These are phyloP conservation scores for Polyporus arcularius DNA, from an alignment of 768 basidiomycete species.

Conservation along the genomic window DNA sequence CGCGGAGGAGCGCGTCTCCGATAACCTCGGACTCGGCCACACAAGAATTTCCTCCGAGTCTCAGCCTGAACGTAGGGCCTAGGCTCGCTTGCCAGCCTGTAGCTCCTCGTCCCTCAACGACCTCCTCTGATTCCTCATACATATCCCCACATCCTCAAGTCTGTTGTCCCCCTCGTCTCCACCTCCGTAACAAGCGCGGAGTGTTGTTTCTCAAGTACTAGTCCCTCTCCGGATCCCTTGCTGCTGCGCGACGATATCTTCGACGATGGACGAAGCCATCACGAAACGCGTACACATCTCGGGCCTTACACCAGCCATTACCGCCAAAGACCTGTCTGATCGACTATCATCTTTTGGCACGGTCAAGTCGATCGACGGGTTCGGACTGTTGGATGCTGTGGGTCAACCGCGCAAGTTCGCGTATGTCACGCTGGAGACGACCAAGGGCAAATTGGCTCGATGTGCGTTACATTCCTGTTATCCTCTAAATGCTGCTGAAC, in stretches of 20 bases:
- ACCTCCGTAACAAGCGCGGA: too few relatives aligned
- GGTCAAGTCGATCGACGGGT: conserved; percentile 68
- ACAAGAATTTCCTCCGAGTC: neutral
- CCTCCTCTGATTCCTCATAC: too few relatives aligned
- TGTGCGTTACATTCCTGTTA: conserved; percentile 45
- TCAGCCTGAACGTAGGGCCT: too few relatives aligned
- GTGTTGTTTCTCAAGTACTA: too few relatives aligned
- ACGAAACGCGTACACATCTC: conserved; percentile 74
- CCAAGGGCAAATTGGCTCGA: conserved; percentile 55
- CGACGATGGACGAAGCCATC: conserved; percentile 29
- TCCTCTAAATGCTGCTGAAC: neutral
- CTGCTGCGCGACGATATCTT: neutral
- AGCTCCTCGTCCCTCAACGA: too few relatives aligned
- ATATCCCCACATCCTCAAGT: too few relatives aligned
- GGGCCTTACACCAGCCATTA: conserved; percentile 70
- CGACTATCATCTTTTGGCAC: conserved; percentile 68
- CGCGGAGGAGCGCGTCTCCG: too few relatives aligned
- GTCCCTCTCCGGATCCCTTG: too few relatives aligned
- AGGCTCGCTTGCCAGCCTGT: too few relatives aligned
- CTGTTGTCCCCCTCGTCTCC: too few relatives aligned
- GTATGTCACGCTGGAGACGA: conserved; percentile 71
- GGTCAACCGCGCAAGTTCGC: conserved; percentile 73
- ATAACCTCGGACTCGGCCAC: too few relatives aligned
- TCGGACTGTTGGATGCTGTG: conserved; percentile 62
- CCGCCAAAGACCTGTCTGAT: conserved; percentile 53